Conservation (phyloP, 129 eudicot species). For the Logfia minima region DNA sequence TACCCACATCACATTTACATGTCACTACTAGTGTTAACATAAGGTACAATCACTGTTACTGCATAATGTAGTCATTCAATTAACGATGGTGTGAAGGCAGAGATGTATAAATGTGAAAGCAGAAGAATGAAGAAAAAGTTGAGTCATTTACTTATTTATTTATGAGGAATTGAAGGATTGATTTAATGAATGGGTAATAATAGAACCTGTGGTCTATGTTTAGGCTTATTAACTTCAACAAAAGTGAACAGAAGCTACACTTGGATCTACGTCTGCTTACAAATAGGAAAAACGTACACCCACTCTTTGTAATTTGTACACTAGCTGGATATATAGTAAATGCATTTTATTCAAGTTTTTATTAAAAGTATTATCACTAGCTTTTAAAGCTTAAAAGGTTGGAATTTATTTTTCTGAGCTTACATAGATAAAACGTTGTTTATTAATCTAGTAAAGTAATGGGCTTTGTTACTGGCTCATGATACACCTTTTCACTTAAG, state of each 20-base stretch:
- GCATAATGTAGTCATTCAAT: constrained; percentile 15
- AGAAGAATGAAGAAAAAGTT: constrained; percentile 23
- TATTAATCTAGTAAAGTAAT: too few relatives aligned
- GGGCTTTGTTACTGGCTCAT: too few relatives aligned
- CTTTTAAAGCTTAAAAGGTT: too few relatives aligned
- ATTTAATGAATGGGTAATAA: constrained; percentile 34
- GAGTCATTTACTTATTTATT: not conserved
- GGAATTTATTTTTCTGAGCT: too few relatives aligned
- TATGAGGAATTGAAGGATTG: not conserved
- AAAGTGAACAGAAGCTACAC: constrained; percentile 26
- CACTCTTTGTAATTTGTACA: constrained; percentile 7
- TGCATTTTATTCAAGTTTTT: too few relatives aligned
- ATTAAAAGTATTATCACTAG: too few relatives aligned
- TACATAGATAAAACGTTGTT: too few relatives aligned
- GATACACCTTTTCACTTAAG: too few relatives aligned
- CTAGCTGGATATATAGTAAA: too few relatives aligned
- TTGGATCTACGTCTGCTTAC: constrained; percentile 29
- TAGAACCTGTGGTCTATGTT: constrained; percentile 32
- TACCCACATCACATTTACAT: not conserved
- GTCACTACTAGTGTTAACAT: not conserved
- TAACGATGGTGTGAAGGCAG: constrained; percentile 4
- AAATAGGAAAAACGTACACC: constrained; percentile 7
- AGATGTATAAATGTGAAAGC: constrained; percentile 19
- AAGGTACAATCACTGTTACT: constrained; percentile 9
- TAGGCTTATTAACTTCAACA: constrained; percentile 42